Percentiles rank a stretch among this genome's conserved stretches.
These are phyloP conservation scores for Brettanomyces sp. DNA, from an alignment of 805 yeast species.

Conservation along the genomic window DNA sequence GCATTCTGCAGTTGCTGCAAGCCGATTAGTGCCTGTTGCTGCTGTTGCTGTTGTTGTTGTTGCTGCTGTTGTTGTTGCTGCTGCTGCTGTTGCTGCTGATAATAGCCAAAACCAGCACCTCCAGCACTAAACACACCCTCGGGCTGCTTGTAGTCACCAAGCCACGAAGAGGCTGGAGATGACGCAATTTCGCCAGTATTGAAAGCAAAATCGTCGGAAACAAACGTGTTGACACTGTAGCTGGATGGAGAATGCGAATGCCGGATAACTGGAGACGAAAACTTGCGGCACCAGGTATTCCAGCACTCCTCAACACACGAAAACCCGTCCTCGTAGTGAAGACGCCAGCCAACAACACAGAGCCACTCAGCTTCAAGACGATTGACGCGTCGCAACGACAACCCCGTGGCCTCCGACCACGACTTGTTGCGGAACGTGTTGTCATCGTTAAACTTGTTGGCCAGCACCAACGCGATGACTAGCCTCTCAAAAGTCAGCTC, in stretches of 20 bases:
- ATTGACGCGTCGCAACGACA: conserved; percentile 53
- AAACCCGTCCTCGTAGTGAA: conserved; percentile 23
- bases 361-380: conserved; percentile 52
- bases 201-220: not conserved
- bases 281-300: conserved; percentile 27
- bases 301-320: conserved; percentile 27
- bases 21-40: not conserved
- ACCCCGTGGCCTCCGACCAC: conserved; percentile 94
- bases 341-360: conserved; percentile 19
- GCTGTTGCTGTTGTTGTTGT: conserved; percentile 1
- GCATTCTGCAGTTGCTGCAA: not conserved
- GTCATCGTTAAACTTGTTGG: conserved; percentile 93
- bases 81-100: conserved; percentile 1
- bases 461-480: conserved; percentile 65
- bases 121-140: no score
- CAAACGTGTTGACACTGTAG: not conserved
- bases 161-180: not conserved
- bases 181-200: not conserved
- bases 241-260: not conserved
- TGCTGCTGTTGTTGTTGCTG: conserved; percentile 1
- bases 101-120: no score
- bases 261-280: conserved; percentile 4
- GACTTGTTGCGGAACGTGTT: conserved; percentile 91
- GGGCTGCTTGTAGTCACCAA: not conserved
- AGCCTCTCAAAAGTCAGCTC: conserved; percentile 43